A percentile compares a stretch with the other conserved stretches of the same genome.
Evolutionary conservation across 2,329 filamentous ascomycete genomes (phyloP).

Genomic region (Fusarium sororula): DNA sequence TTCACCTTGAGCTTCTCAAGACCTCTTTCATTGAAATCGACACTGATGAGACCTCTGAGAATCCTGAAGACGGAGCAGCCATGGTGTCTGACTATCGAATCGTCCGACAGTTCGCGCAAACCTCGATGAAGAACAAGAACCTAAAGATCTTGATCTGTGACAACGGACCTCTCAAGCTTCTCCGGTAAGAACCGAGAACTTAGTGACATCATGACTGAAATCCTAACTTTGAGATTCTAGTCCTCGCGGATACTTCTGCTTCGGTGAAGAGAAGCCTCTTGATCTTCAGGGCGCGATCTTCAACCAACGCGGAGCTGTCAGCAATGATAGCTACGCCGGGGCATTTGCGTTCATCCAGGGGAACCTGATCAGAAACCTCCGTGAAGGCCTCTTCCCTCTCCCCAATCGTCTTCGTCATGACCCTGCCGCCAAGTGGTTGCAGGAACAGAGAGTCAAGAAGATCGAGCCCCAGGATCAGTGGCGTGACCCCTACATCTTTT

Average conservation of each 20-base stretch:
- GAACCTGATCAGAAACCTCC: constrained; percentile 32
- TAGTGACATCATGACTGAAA: fast-evolving
- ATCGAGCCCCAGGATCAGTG: constrained; percentile 31
- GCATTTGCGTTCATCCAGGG: constrained; percentile 38
- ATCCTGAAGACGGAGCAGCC: not conserved
- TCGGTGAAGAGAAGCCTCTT: constrained; percentile 27
- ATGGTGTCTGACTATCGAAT: constrained; percentile 17
- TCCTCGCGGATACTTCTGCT: constrained; percentile 39
- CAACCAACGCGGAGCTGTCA: not conserved
- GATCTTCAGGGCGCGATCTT: constrained; percentile 38
- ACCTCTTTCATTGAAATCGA: constrained; percentile 19
- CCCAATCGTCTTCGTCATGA: constrained; percentile 30
- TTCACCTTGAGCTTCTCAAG: constrained; percentile 32
- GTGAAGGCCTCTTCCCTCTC: constrained; percentile 23
- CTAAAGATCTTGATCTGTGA: constrained; percentile 34
- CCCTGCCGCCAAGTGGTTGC: constrained; percentile 21
- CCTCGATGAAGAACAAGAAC: constrained; percentile 33
- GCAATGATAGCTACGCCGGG: constrained; percentile 1
- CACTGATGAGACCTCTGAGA: fast-evolving
- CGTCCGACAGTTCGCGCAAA: constrained; percentile 32
- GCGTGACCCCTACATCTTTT: constrained; percentile 39
- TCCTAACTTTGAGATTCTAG: not conserved
- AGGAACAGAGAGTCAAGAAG: constrained; percentile 27
- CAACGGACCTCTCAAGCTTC: constrained; percentile 30
- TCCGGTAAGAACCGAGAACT: constrained; percentile 12